Conservation (phyloP, 1,139 yeast genomes). For the Hansenula sp. region DNA sequence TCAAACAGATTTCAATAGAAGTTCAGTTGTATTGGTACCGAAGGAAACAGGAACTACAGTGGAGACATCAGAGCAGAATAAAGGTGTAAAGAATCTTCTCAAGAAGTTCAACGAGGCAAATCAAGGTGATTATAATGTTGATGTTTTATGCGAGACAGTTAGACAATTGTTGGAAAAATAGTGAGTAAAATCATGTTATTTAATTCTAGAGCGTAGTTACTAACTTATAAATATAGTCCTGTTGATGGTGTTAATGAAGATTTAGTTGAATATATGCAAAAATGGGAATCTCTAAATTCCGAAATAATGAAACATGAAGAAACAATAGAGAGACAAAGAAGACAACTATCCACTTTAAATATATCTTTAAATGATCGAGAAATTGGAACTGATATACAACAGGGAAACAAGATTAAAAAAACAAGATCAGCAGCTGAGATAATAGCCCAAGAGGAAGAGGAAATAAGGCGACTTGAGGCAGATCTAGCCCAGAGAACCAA, state of each 20-base stretch:
- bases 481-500: conserved; percentile 15
- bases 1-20: conserved; percentile 9
- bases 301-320: conserved; percentile 27
- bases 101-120: conserved; percentile 17
- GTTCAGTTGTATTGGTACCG: conserved; percentile 19
- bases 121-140: conserved; percentile 25
- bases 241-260: no score
- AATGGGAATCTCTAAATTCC: conserved; percentile 20
- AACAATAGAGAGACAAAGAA: conserved; percentile 25
- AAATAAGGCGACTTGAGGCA: conserved; percentile 23
- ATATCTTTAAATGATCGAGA: conserved; percentile 17
- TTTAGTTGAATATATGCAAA: conserved; percentile 16
- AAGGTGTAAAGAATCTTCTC: conserved; percentile 20
- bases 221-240: conserved; percentile 16
- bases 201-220: not conserved
- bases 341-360: conserved; percentile 21
- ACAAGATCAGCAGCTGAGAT: conserved; percentile 16
- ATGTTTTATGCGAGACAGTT: conserved; percentile 27
- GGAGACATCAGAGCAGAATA: conserved; percentile 9
- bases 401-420: conserved; percentile 7
- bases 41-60: conserved; percentile 6
- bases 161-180: conserved; percentile 25
- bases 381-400: conserved; percentile 14
- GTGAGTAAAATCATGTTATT: conserved; percentile 6
- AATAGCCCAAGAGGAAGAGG: conserved; percentile 26